Evolutionary conservation across 352 stramenopile genomes (phyloP), one percentile per base, ranked within the genome.

Genomic region (Phytophthora cryptogea): DNA sequence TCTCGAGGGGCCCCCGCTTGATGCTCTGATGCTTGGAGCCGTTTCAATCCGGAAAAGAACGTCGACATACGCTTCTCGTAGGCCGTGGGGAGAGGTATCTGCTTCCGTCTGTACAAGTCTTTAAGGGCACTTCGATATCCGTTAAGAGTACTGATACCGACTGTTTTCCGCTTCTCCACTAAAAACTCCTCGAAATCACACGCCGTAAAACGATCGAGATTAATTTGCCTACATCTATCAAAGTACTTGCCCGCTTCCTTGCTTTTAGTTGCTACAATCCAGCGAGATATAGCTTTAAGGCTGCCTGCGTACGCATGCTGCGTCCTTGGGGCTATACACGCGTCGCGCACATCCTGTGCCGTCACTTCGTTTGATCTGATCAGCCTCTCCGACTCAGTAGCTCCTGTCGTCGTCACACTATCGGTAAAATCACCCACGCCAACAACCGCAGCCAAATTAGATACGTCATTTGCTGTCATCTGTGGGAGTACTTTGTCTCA

Each of bases 21-120:
- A 32, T 53, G 23, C 10, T 43, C 9, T n/a, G 46, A 17, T 3
- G 30, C 46, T 32, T 42, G 46, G 4, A 53, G 32, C 46, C 46
- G 31, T 20, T 53, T 53, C 20, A 53, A 43, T 42, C 31, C 44
- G 6, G 46, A 42, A 32, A 42, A 53, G 27, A 53, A 53, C n/a
- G 31, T 53, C 14, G 46, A 41, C 46, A 53, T 33, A 36, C 46
- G 43, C n/a, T 53, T 43, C n/a, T 41, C 31, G 16, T 53, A 53
- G 0, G 46, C 8, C 2, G 32, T 4, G 9, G 46, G 46, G 20
- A 53, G 16, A 27, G 46, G 17, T 14, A 41, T 6, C 7, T 53
- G 7, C 17, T 43, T 53, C 1, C 32, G 46, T 14, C 46, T 31
- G n/a, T 53, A 53, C 5, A 43, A n/a, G 20, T 42, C 46, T 20